Evolutionary conservation across 2,329 filamentous ascomycete species (phyloP).

Genomic region (Fusarium veterinarium): DNA sequence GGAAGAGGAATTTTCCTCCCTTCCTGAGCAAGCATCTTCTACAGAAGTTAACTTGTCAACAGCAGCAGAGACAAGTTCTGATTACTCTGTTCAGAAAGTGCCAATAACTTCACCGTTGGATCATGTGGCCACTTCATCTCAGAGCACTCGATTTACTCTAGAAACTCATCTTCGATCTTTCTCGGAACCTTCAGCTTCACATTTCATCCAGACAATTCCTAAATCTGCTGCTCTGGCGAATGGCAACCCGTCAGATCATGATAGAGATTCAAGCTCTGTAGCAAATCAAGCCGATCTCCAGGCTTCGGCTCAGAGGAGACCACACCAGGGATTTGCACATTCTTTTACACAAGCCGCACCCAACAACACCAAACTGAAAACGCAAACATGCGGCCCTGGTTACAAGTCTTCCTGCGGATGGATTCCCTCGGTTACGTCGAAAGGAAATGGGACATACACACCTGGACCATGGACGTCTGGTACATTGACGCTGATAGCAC

Average conservation of each 20-base stretch:
- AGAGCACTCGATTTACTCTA: background rate
- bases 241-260: background rate
- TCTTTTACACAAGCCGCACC: slow-evolving; percentile 5
- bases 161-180: background rate
- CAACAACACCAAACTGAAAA: slow-evolving; percentile 10
- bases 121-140: background rate
- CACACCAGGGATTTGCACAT: slow-evolving; percentile 6
- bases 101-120: background rate
- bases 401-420: background rate
- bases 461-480: slow-evolving; percentile 10
- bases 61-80: background rate
- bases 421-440: slow-evolving; percentile 21
- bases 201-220: background rate
- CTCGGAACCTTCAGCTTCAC: slow-evolving; percentile 1
- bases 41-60: background rate
- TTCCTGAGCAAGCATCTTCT: background rate
- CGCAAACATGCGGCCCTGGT: background rate
- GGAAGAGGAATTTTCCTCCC: background rate
- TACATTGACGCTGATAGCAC: slow-evolving; percentile 22
- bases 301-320: slow-evolving; percentile 14
- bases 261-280: background rate
- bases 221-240: background rate
- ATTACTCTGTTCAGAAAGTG: background rate
- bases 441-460: slow-evolving; percentile 29
- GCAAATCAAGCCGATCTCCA: background rate